Evolutionary conservation across 305 asterid genomes (phyloP).

Genomic region (Nicotiana rustica): DNA sequence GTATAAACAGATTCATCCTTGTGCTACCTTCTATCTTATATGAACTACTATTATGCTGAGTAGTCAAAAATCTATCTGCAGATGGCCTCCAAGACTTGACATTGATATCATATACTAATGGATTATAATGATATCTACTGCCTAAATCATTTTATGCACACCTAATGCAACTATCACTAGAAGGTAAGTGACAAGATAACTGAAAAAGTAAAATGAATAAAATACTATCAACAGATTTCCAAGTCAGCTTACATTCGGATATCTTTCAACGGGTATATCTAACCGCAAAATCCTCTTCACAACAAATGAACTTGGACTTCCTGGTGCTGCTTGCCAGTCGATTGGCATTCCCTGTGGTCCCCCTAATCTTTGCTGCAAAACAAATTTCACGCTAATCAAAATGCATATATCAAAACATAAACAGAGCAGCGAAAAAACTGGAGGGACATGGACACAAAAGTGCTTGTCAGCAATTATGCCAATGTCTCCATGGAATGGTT

Average conservation of each 20-base stretch:
- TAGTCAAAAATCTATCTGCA: neutral
- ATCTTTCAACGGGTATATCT: constrained; percentile 81
- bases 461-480: neutral
- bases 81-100: neutral
- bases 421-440: neutral
- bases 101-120: neutral
- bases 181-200: neutral
- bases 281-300: constrained; percentile 72
- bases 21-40: neutral
- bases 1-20: neutral
- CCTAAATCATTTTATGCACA: neutral
- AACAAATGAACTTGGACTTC: constrained; percentile 66
- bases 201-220: neutral
- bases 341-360: constrained; percentile 69
- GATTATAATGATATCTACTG: neutral
- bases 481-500: neutral
- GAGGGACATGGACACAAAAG: neutral
- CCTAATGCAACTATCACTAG: neutral
- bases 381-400: neutral
- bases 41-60: neutral
- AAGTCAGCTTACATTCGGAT: constrained; percentile 68
- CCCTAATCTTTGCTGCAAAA: constrained; percentile 52
- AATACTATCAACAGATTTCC: neutral
- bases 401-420: neutral
- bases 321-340: constrained; percentile 70